Evolutionary conservation across 306 rosid species (phyloP).

Genomic region (Mimosa bimucronata): DNA sequence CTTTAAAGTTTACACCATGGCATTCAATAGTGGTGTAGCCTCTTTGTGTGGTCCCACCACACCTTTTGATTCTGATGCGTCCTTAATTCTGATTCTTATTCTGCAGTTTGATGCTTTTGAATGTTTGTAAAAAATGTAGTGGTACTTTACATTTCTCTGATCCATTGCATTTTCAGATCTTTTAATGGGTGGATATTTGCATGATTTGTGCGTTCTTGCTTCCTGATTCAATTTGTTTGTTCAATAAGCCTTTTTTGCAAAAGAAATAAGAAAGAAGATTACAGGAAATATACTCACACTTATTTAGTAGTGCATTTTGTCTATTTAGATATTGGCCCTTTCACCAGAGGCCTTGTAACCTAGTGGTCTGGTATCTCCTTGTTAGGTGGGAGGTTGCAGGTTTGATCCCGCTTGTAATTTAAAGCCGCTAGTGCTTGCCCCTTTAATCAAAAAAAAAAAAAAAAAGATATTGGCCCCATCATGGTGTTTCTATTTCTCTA

Average conservation of each 20-base stretch:
- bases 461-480: neutral
- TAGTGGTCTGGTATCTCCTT: too few relatives aligned
- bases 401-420: too few relatives aligned
- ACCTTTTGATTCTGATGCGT: neutral
- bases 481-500: neutral
- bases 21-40: neutral
- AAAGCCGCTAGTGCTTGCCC: too few relatives aligned
- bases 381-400: too few relatives aligned
- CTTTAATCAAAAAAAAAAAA: too few relatives aligned
- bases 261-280: neutral
- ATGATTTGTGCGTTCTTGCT: neutral
- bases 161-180: neutral
- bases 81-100: too few relatives aligned
- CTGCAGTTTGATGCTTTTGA: neutral
- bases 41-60: neutral
- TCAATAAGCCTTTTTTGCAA: too few relatives aligned
- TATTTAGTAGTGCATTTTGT: neutral
- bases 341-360: too few relatives aligned
- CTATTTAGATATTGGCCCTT: neutral
- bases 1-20: neutral
- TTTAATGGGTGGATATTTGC: slow-evolving; percentile 16
- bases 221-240: too few relatives aligned
- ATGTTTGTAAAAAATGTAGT: neutral
- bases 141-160: neutral
- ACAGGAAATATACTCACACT: neutral